phyloP scores from a whole-genome alignment of 805 yeast genomes.

The Candida rishiriensis region DNA sequence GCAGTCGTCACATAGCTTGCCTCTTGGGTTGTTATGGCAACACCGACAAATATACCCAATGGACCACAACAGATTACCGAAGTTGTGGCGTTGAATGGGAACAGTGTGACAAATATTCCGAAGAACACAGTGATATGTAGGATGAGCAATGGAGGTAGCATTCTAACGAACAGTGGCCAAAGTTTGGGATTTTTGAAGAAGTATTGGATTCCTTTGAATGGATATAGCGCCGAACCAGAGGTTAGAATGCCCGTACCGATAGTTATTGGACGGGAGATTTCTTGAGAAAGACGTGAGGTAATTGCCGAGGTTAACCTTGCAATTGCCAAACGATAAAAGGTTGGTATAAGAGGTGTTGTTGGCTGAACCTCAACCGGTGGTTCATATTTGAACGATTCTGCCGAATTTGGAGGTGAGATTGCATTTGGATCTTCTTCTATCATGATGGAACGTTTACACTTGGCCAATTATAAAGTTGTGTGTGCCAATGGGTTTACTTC shows the following conservation, averaged over 20 bases:
- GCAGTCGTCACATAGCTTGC: slow-evolving; percentile 21
- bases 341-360: too few species aligned
- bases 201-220: slow-evolving; percentile 23
- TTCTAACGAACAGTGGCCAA: slow-evolving; percentile 24
- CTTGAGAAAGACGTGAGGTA: slow-evolving; percentile 16
- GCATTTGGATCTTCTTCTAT: too few species aligned
- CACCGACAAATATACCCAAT: slow-evolving; percentile 22
- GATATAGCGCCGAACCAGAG: slow-evolving; percentile 16
- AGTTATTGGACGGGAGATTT: slow-evolving; percentile 18
- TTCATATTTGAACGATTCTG: too few species aligned
- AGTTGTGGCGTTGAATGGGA: slow-evolving; percentile 21
- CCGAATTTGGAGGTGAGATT: too few species aligned
- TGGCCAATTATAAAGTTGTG: too few species aligned
- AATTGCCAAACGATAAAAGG: too few species aligned
- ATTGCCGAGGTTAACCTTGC: slow-evolving; percentile 7
- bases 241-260: slow-evolving; percentile 13
- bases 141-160: slow-evolving; percentile 21
- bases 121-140: slow-evolving; percentile 17
- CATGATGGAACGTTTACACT: too few species aligned
- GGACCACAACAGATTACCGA: slow-evolving; percentile 24
- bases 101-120: slow-evolving; percentile 15
- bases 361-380: too few species aligned
- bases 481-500: too few species aligned
- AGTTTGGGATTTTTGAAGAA: slow-evolving; percentile 21
- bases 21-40: slow-evolving; percentile 23